These are phyloP conservation scores for Fraxinus ornus DNA, from an alignment of 305 asterid species.

Conservation along the genomic window DNA sequence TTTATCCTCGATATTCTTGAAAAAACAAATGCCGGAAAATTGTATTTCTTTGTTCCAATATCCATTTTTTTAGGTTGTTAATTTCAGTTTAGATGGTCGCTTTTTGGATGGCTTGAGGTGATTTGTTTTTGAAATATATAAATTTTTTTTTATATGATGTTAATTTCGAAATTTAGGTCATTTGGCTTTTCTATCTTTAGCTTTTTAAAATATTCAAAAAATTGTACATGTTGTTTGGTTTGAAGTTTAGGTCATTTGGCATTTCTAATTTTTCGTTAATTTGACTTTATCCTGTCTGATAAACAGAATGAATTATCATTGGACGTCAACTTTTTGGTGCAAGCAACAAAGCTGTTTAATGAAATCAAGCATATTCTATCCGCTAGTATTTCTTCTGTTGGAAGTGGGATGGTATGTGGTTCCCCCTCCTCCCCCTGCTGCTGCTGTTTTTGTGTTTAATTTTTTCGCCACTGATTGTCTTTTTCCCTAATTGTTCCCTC, in stretches of 20 bases:
- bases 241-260: not conserved
- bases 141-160: not conserved
- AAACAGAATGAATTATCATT: conserved; percentile 59
- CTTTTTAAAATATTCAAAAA: not conserved
- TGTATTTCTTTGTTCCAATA: not conserved
- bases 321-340: conserved; percentile 42
- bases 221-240: not conserved
- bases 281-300: not conserved
- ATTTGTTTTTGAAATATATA: not conserved
- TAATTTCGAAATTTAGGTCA: conserved; percentile 3
- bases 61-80: not conserved
- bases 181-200: conserved; percentile 9
- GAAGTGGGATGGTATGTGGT: conserved; percentile 60
- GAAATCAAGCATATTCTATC: conserved; percentile 64
- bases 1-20: not conserved
- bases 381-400: conserved; percentile 59
- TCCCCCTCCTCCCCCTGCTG: not conserved
- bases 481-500: not conserved
- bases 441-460: not conserved
- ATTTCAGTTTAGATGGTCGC: not conserved
- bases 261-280: not conserved
- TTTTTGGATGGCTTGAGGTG: conserved; percentile 12
- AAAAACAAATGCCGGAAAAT: not conserved
- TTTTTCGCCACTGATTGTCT: not conserved
- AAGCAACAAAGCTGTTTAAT: conserved; percentile 61